Percentiles rank a stretch among this genome's conserved stretches.
Evolutionary conservation across 257 asterid species (phyloP).

Genomic region (Hygrophila difformis): DNA sequence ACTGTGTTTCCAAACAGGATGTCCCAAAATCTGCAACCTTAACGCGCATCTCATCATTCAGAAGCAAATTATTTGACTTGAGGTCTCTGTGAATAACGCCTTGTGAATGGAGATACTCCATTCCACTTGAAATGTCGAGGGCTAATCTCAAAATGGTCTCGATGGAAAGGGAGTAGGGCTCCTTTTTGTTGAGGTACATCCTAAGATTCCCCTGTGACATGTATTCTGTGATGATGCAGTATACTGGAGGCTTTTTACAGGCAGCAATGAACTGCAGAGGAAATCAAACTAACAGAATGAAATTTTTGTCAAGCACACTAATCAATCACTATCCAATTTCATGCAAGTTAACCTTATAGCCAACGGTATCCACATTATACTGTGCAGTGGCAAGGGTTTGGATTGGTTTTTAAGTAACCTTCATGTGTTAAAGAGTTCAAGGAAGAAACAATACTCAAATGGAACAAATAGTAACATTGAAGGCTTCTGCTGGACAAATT

Average conservation of each 20-base stretch:
- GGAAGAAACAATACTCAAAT: no score
- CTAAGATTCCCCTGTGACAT: slow-evolving; percentile 78
- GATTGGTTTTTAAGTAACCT: no score
- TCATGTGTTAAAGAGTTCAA: neutral
- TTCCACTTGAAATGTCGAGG: slow-evolving; percentile 62
- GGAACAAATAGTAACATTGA: no score
- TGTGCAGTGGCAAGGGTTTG: no score
- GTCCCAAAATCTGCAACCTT: slow-evolving; percentile 88
- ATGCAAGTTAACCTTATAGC: slow-evolving; percentile 36
- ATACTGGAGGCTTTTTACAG: slow-evolving; percentile 64
- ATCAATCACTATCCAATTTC: no score
- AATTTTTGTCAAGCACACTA: no score
- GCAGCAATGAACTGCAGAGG: slow-evolving; percentile 64
- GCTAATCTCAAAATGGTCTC: slow-evolving; percentile 58
- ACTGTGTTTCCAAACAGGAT: slow-evolving; percentile 66
- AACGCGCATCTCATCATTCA: slow-evolving; percentile 65
- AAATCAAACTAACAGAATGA: neutral
- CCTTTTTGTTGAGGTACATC: slow-evolving; percentile 74
- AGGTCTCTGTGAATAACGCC: slow-evolving; percentile 92
- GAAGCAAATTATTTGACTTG: slow-evolving; percentile 72
- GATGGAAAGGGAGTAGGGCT: slow-evolving; percentile 58
- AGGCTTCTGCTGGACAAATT: no score
- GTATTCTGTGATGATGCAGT: slow-evolving; percentile 77
- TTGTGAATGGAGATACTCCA: slow-evolving; percentile 79
- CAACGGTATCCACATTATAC: slow-evolving; percentile 59